These are phyloP conservation scores for Immersiella caudata DNA, from an alignment of 495 filamentous ascomycete genomes.

Conservation along the genomic window DNA sequence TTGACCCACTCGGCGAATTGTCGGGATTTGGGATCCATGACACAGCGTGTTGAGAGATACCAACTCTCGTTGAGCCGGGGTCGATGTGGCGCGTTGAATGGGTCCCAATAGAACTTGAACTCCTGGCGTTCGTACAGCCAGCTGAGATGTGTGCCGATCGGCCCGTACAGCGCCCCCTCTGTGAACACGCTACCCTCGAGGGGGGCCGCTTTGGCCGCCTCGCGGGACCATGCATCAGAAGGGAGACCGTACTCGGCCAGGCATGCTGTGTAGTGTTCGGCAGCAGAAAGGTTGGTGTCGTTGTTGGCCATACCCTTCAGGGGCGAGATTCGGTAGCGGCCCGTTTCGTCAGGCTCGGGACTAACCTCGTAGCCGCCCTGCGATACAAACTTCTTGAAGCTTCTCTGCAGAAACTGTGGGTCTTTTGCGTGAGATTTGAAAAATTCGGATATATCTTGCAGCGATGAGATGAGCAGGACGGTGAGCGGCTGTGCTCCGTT, in stretches of 20 bases:
- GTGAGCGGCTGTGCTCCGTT: constrained; percentile 19
- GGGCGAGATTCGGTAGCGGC: not conserved
- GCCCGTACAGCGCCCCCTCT: constrained; percentile 11
- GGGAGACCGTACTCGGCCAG: constrained; percentile 8
- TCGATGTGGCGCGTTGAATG: constrained; percentile 23
- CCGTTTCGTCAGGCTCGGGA: not conserved
- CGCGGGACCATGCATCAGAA: constrained; percentile 29
- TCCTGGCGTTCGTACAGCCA: constrained; percentile 28
- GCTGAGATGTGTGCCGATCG: constrained; percentile 24
- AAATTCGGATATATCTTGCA: constrained; percentile 27
- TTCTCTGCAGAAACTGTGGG: not conserved
- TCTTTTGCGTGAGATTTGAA: constrained; percentile 10
- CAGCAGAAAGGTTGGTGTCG: not conserved
- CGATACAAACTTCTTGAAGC: constrained; percentile 27
- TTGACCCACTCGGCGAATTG: not conserved
- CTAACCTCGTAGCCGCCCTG: constrained; percentile 25
- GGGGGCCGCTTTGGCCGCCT: constrained; percentile 23
- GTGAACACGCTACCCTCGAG: constrained; percentile 19
- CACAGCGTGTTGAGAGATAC: constrained; percentile 25
- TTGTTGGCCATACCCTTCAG: constrained; percentile 22
- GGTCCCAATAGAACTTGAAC: constrained; percentile 33
- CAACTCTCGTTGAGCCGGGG: constrained; percentile 17
- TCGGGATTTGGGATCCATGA: not conserved
- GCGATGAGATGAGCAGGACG: constrained; percentile 22
- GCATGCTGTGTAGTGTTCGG: constrained; percentile 14